A percentile compares a stretch with the other conserved stretches of the same genome.
Conservation (phyloP, 257 asterid species). For the Nicotiana otophora region DNA sequence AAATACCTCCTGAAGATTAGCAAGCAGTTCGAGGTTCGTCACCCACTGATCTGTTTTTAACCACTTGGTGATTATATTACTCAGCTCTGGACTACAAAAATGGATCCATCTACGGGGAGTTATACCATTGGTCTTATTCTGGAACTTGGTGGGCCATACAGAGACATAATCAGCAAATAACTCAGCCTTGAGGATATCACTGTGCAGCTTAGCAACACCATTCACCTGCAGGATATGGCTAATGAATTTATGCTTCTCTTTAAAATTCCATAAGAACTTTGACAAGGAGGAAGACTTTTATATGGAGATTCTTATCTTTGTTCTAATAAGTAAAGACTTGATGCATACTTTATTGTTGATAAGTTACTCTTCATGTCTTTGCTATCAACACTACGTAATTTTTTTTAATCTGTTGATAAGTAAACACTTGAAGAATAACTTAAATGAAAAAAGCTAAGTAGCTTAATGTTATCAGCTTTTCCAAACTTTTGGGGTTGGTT, state of each 20-base stretch:
- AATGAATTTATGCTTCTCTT: neutral
- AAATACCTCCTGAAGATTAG: constrained; percentile 80
- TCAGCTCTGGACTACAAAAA: constrained; percentile 93
- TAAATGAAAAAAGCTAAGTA: neutral
- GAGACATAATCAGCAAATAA: constrained; percentile 90
- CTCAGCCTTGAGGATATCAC: constrained; percentile 84
- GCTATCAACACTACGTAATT: neutral
- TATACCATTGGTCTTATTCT: constrained; percentile 96
- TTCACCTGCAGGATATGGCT: constrained; percentile 58
- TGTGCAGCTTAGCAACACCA: constrained; percentile 97
- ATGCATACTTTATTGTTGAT: neutral
- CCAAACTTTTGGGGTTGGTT: constrained; percentile 12
- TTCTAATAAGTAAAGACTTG: neutral
- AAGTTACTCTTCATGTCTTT: neutral
- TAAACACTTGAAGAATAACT: neutral
- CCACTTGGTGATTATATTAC: constrained; percentile 96
- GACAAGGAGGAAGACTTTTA: neutral
- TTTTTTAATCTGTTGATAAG: neutral
- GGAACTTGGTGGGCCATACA: constrained; percentile 91
- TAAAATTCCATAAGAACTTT: neutral
- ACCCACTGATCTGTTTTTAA: constrained; percentile 94
- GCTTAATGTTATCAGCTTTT: constrained; percentile 10
- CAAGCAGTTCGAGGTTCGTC: constrained; percentile 73
- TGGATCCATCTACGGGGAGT: constrained; percentile 98
- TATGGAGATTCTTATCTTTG: neutral